A percentile compares a stretch with the other conserved stretches of the same genome.
Evolutionary conservation across 1,284 basidiomycete genomes (phyloP).

Genomic region (Mycena citricolor): DNA sequence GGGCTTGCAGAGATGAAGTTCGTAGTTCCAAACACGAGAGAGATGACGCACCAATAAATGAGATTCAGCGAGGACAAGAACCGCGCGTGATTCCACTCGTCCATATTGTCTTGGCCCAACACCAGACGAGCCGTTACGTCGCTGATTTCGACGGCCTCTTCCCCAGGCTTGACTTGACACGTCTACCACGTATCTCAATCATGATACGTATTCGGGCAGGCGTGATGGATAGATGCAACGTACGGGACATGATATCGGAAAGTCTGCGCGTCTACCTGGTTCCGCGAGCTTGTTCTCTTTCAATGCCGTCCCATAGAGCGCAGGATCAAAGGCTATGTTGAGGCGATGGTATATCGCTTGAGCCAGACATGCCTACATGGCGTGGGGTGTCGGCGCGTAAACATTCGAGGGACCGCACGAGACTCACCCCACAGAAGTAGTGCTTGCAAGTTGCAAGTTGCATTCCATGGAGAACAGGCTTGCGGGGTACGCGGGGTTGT

Average conservation of each 20-base stretch:
- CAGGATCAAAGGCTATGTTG: constrained; percentile 22
- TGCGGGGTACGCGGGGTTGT: constrained; percentile 1
- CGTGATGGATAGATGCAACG: too few relatives aligned
- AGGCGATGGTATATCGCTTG: constrained; percentile 21
- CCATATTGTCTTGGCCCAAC: constrained; percentile 23
- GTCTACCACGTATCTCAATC: too few relatives aligned
- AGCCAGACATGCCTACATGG: constrained; percentile 22
- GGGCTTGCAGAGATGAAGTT: constrained; percentile 14
- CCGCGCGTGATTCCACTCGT: constrained; percentile 23
- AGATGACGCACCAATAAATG: constrained; percentile 21
- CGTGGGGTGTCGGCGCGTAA: neutral
- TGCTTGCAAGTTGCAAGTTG: constrained; percentile 23
- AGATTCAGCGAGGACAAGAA: constrained; percentile 22
- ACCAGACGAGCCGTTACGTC: constrained; percentile 21
- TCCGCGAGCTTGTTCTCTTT: neutral
- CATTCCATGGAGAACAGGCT: constrained; percentile 15
- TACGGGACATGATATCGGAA: constrained; percentile 25
- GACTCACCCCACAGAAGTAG: constrained; percentile 22
- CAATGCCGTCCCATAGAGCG: constrained; percentile 20
- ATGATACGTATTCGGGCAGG: too few relatives aligned
- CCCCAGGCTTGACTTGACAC: constrained; percentile 23
- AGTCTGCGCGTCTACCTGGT: constrained; percentile 14
- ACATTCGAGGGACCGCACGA: neutral
- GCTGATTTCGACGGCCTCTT: constrained; percentile 17
- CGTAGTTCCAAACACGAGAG: neutral